Percentiles rank a stretch among this genome's conserved stretches.
These are phyloP conservation scores for Penicillium ochrochloron DNA, from an alignment of 495 filamentous ascomycete species.

Conservation along the genomic window DNA sequence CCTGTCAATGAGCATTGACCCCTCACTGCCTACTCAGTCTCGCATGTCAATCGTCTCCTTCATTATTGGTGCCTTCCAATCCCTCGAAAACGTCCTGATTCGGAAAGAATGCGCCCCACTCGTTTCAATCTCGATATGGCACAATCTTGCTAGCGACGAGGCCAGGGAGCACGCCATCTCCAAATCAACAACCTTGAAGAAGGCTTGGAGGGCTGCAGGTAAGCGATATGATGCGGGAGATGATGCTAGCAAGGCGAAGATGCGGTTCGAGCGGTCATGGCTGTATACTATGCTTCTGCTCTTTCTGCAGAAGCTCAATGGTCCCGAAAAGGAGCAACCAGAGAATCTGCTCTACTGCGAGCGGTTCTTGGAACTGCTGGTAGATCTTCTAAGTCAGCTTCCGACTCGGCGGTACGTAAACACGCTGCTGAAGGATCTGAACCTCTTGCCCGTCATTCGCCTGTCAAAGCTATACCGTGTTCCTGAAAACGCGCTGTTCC, in stretches of 20 bases:
- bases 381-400: constrained; percentile 89
- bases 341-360: constrained; percentile 87
- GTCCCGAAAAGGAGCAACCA: constrained; percentile 47
- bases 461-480: constrained; percentile 78
- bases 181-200: constrained; percentile 70
- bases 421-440: constrained; percentile 85
- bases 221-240: constrained; percentile 91
- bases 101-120: constrained; percentile 95
- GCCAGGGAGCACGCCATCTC: constrained; percentile 71
- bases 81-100: constrained; percentile 84
- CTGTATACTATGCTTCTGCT: constrained; percentile 84
- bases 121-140: constrained; percentile 94
- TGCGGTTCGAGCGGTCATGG: constrained; percentile 94
- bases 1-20: constrained; percentile 85
- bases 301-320: constrained; percentile 76
- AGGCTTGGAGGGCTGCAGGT: constrained; percentile 85
- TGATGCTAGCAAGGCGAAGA: constrained; percentile 72
- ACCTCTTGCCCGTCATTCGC: constrained; percentile 79
- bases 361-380: constrained; percentile 86
- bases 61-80: constrained; percentile 90
- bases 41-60: constrained; percentile 83
- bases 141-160: constrained; percentile 77
- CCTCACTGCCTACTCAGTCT: constrained; percentile 68
- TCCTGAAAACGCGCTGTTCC: constrained; percentile 74
- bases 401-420: constrained; percentile 95